Percentiles rank a stretch among this genome's conserved stretches.
phyloP scores from a whole-genome alignment of 345 rosid species.

The Hypericum androsaemum region DNA sequence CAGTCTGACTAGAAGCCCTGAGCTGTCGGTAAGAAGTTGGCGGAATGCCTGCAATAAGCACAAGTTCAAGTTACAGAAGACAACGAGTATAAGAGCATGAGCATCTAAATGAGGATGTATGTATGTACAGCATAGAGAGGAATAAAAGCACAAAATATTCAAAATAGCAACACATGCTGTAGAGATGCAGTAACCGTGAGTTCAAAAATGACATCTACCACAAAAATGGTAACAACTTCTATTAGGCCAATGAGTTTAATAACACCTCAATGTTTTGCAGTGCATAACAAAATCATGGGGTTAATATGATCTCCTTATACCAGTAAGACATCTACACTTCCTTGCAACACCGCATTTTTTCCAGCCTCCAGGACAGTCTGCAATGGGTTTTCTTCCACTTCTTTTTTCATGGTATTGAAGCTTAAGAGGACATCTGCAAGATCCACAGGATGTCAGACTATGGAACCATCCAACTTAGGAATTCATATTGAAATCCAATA shows the following conservation, averaged over 20 bases:
- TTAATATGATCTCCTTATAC: slow-evolving; percentile 18
- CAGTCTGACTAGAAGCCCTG: slow-evolving; percentile 51
- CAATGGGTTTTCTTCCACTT: slow-evolving; percentile 44
- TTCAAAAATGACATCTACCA: too few species aligned
- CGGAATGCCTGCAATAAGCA: slow-evolving; percentile 56
- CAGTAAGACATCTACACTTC: slow-evolving; percentile 72
- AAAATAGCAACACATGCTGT: too few species aligned
- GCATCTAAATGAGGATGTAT: slow-evolving; percentile 9
- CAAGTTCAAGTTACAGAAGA: not conserved
- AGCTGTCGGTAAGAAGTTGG: slow-evolving; percentile 62
- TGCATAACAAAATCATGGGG: too few species aligned
- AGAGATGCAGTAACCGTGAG: too few species aligned
- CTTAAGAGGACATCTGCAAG: slow-evolving; percentile 54
- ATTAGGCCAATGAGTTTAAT: too few species aligned
- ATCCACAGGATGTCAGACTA: slow-evolving; percentile 3
- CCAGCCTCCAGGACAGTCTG: slow-evolving; percentile 62
- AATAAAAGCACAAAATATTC: too few species aligned
- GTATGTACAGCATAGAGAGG: not conserved
- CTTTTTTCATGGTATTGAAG: slow-evolving; percentile 42
- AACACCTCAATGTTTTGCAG: too few species aligned
- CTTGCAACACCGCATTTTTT: slow-evolving; percentile 71
- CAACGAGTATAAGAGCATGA: slow-evolving; percentile 5
- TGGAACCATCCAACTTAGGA: not conserved
- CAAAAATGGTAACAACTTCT: too few species aligned
- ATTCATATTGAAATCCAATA: too few species aligned